These are phyloP conservation scores for Scheffersomyces stambukii DNA, from an alignment of 1,139 yeast species.

Conservation along the genomic window DNA sequence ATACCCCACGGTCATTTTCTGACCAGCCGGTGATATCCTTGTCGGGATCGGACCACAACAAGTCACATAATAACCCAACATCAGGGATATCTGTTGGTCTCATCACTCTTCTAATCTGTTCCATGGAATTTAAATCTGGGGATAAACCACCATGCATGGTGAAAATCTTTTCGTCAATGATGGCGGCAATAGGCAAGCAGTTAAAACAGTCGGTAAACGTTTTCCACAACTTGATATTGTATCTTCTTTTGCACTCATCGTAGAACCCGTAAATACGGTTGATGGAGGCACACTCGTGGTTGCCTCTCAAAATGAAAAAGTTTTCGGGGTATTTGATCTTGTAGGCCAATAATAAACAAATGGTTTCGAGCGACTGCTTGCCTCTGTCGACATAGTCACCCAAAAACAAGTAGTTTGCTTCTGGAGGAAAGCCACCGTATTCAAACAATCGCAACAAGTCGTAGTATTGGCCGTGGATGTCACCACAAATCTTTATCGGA, in stretches of 20 bases:
- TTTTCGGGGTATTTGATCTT: slow-evolving; percentile 97
- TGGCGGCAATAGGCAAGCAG: slow-evolving; percentile 97
- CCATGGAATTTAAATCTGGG: slow-evolving; percentile 96
- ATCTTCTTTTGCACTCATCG: slow-evolving; percentile 96
- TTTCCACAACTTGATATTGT: slow-evolving; percentile 96
- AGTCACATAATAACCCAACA: slow-evolving; percentile 90
- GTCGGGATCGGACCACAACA: slow-evolving; percentile 98
- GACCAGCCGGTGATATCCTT: slow-evolving; percentile 98
- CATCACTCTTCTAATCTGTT: slow-evolving; percentile 96
- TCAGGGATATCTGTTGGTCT: slow-evolving; percentile 99
- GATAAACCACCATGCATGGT: slow-evolving; percentile 99
- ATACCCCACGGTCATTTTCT: slow-evolving; percentile 97
- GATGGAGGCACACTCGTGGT: slow-evolving; percentile 96
- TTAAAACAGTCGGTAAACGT: slow-evolving; percentile 97
- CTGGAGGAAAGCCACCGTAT: slow-evolving; percentile 99
- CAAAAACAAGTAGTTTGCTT: slow-evolving; percentile 87
- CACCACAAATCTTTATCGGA: slow-evolving; percentile 92
- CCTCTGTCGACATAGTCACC: slow-evolving; percentile 99
- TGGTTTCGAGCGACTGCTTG: slow-evolving; percentile 91
- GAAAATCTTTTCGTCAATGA: slow-evolving; percentile 94
- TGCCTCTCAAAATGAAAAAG: slow-evolving; percentile 91
- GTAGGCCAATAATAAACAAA: slow-evolving; percentile 87
- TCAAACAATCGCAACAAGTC: slow-evolving; percentile 92
- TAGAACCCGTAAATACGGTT: slow-evolving; percentile 96
- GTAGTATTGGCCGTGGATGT: slow-evolving; percentile 96